Evolutionary conservation across 1,284 basidiomycete species (phyloP), one percentile per base, ranked within the genome.

Genomic region (Cryptococcus sp.): DNA sequence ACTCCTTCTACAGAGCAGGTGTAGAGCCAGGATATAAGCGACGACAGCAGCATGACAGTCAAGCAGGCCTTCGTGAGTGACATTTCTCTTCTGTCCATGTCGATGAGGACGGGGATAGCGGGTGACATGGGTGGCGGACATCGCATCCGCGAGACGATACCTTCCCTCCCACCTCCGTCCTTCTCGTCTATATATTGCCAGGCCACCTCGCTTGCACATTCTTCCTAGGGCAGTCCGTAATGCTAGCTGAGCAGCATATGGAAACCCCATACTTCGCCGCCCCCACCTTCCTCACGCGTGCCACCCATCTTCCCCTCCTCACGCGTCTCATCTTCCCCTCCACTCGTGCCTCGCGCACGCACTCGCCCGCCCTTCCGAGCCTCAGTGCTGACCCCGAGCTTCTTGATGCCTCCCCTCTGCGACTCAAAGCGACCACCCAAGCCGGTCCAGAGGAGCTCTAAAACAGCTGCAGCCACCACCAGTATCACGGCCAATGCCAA

Each of bases 51-150:
- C 12, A 48, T 46, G 18, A 24, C 53, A n/a, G 24, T 20, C 23
- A 55, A 55, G 37, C 53, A 55, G 24, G 53, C 53, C 3, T 55
- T 55, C 20, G 53, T 55, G 33, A 55, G 53, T 53, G 16, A 11
- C n/a, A 1, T 47, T 47, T 4, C 46, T 47, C 28, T 33, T 33
- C 28, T 9, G 9, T n/a, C 28, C 28, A 9, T 33, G 28, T 33
- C 28, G 9, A 33, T 33, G n/a, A n/a, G n/a, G n/a, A n/a, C n/a
- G n/a, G n/a, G n/a, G n/a, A n/a, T n/a, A n/a, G n/a, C n/a, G n/a
- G n/a, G 28, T 33, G 28, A 0, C 11, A 21, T 50, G 23, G 11
- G 24, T n/a, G n/a, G n/a, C n/a, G n/a, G n/a, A n/a, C n/a, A n/a
- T n/a, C n/a, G n/a, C n/a, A n/a, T n/a, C n/a, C n/a, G n/a, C n/a